Evolutionary conservation across 2,329 filamentous ascomycete genomes (phyloP), one percentile per base, ranked within the genome.

Genomic region (Raffaelea deltoideospora): DNA sequence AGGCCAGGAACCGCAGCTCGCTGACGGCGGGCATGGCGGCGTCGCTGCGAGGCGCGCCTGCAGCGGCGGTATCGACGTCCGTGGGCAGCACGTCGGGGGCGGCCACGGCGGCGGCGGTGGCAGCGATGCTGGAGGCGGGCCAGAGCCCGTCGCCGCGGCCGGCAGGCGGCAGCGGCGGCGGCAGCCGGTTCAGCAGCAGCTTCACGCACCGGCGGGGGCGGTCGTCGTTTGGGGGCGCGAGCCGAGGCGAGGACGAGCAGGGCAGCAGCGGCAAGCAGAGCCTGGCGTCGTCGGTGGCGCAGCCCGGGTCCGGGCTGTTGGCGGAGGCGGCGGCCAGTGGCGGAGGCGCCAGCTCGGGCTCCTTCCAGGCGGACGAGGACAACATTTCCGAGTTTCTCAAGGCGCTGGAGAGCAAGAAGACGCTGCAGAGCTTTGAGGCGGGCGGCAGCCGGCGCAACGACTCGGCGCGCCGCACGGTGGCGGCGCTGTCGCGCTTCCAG

Each of bases 341-440:
- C 20, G 26, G 33, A 4, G 42, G 37, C n/a, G 64, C 78, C 52
- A 64, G 76, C 65, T 65, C 82, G 51, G 64, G 82, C 6, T 79
- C 74, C 3, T 62, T 78, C 33, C 71, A 75, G 43, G 68, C 79
- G 0, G 88, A 96, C 47, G 86, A 93, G 49, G 84, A 94, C 48
- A 87, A 90, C 44, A 93, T 98, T 29, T 85, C 83, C 0, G 86
- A 92, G 36, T 98, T 96, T 48, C 61, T 98, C 42, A 92, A 92
- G 49, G 69, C 85, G 43, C 66, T 98, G 7, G 88, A 96, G 41
- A 78, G 76, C 48, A 83, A 83, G 53, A 93, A 87, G 56, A 88
- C 86, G n/a, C 58, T 90, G 20, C 76, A 75, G 54, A 84, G 78
- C 54, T 82, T 95, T 39, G 77, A 86, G 43, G 63, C 66, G 10